Evolutionary conservation across 345 rosid species (phyloP).

Genomic region (Bruguiera gymnorhiza): DNA sequence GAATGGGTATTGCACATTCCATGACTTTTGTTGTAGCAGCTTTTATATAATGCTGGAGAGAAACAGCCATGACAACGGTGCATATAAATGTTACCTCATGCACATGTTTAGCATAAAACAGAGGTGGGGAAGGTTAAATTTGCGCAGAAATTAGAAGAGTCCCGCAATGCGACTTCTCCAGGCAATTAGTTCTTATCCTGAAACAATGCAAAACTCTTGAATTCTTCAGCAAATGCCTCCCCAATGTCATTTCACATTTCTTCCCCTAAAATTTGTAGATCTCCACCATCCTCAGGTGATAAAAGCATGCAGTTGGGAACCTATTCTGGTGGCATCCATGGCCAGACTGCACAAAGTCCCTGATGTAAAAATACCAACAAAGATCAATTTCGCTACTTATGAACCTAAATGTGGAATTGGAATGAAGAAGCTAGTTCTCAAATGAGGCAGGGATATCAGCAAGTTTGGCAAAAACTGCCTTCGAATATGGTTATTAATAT

Average conservation of each 20-base stretch:
- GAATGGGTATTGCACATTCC: too few relatives aligned
- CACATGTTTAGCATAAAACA: too few relatives aligned
- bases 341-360: conserved; percentile 3
- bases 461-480: background rate
- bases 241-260: background rate
- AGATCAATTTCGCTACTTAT: background rate
- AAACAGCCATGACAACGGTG: too few relatives aligned
- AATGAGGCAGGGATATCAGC: background rate
- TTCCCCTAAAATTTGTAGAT: conserved; percentile 4
- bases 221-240: conserved; percentile 1
- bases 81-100: too few relatives aligned
- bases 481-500: background rate
- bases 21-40: too few relatives aligned
- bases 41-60: too few relatives aligned
- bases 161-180: too few relatives aligned
- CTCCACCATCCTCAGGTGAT: background rate
- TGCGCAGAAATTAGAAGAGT: too few relatives aligned
- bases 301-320: background rate
- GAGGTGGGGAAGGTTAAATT: too few relatives aligned
- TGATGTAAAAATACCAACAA: background rate
- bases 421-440: background rate
- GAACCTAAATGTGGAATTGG: too few relatives aligned
- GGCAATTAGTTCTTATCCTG: background rate
- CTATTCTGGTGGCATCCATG: background rate
- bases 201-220: background rate